A percentile compares a stretch with the other conserved stretches of the same genome.
Conservation (phyloP, 2,329 filamentous ascomycete genomes). For the Myriosclerotinia curreyana region DNA sequence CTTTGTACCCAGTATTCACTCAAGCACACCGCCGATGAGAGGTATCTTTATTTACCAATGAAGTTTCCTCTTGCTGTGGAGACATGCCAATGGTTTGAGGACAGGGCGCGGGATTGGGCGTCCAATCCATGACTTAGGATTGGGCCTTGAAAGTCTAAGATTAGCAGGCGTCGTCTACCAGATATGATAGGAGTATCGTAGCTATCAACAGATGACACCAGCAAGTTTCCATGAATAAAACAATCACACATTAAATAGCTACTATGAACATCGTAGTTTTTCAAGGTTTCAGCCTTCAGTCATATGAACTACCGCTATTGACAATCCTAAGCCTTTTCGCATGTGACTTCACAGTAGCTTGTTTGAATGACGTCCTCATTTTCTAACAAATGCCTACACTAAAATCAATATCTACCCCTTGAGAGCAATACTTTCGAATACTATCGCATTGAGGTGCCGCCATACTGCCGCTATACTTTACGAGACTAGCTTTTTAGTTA, state of each 20-base stretch:
- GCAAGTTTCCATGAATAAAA: no score
- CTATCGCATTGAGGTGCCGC: no score
- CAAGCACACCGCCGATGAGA: background rate
- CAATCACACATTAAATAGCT: no score
- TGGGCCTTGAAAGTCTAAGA: no score
- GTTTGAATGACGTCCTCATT: background rate
- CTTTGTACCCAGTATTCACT: background rate
- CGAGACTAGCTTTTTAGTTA: background rate
- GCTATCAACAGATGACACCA: no score
- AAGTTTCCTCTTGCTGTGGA: background rate
- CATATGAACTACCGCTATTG: background rate
- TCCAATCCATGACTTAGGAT: background rate
- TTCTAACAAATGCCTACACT: background rate
- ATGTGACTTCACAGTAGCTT: background rate
- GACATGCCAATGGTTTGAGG: conserved; percentile 6
- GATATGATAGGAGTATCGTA: no score
- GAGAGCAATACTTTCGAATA: background rate
- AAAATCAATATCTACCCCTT: background rate
- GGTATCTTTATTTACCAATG: background rate
- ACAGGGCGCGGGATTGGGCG: background rate
- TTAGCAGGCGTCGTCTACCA: no score
- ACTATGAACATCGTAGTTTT: no score
- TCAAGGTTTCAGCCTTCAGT: background rate
- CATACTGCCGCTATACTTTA: background rate
- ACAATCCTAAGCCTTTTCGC: background rate